Evolutionary conservation across 83 land plant species (phyloP).

Genomic region (Larix sibirica): DNA sequence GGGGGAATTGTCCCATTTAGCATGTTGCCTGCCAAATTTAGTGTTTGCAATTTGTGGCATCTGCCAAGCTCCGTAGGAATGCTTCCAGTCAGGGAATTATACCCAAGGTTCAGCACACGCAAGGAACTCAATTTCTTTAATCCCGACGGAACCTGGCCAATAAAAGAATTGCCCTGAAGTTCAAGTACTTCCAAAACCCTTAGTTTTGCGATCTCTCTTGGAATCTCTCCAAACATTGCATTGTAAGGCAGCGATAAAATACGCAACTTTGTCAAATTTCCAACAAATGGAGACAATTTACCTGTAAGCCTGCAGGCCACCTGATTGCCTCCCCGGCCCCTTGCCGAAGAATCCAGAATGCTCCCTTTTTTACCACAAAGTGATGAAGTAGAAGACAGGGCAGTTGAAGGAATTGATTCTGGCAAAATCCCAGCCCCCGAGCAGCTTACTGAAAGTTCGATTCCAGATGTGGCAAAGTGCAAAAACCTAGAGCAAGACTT

Average conservation of each 20-base stretch:
- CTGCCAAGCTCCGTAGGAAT: conserved; percentile 28
- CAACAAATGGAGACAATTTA: conserved; percentile 18
- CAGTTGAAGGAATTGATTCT: background rate
- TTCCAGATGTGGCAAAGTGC: background rate
- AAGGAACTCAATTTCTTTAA: conserved; percentile 13
- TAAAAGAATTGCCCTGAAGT: conserved; percentile 32
- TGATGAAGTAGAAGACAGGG: too few species aligned
- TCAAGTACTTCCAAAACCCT: conserved; percentile 27
- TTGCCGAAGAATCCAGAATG: too few species aligned
- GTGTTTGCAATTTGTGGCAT: conserved; percentile 2
- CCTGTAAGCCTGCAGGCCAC: conserved; percentile 24
- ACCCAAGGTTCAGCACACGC: conserved; percentile 22
- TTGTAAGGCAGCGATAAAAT: conserved; percentile 29
- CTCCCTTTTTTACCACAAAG: too few species aligned
- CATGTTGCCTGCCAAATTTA: conserved; percentile 39
- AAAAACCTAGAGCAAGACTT: background rate
- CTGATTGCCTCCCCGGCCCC: background rate
- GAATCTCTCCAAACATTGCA: conserved; percentile 40
- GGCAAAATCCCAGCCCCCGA: background rate
- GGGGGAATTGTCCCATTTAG: conserved; percentile 25
- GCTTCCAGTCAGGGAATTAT: conserved; percentile 28
- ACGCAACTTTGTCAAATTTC: conserved; percentile 31
- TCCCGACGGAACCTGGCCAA: conserved; percentile 29
- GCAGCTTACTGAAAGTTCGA: too few species aligned
- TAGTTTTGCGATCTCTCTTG: conserved; percentile 30